Evolutionary conservation across 352 stramenopile species (phyloP), one percentile per base, ranked within the genome.

Genomic region (Phytophthora uliginosa): DNA sequence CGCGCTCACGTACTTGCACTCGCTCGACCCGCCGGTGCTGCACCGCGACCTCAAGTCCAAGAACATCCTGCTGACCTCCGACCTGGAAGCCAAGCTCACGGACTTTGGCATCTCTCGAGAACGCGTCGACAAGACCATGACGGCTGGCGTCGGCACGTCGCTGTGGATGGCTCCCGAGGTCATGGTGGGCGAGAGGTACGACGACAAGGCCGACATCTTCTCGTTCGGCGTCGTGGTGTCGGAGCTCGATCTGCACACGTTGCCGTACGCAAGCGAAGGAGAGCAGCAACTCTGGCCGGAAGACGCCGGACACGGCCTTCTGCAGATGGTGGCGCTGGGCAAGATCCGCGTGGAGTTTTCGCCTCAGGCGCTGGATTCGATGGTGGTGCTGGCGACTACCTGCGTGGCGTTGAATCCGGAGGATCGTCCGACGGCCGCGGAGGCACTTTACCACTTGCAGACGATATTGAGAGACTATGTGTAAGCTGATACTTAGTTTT

Each of bases 41-140:
- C 79, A 86, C 59, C 77, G 79, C 22, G 74, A 86, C 59, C 71
- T 83, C 61, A 86, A 84, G 66, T 87, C 80, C 4, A 68, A 71
- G 31, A 85, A 87, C 48, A 69, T 85, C 18, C 63, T 83, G 0
- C 42, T 85, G 17, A 66, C 31, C 2, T 45, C 50, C 0, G 36
- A 74, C 0, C 48, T 78, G 28, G 55, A 83, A 48, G 76, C 76
- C 34, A 87, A 86, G 48, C 45, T 86, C 20, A 85, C 72, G 12
- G 79, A 87, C 58, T 89, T 89, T 60, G 76, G 73, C 15, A 69
- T 82, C 7, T 78, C 73, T 54, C 67, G 63, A 15, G 69, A 71
- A 48, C 63, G 59, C 33, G 64, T 55, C n/a, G 75, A 69, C 28
- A 71, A 22, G 38, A 83, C 78, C 1, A 83, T 85, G 75, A 85